Evolutionary conservation across 2,329 filamentous ascomycete genomes (phyloP), one percentile per base, ranked within the genome.

Genomic region (Aspergillus flavus): DNA sequence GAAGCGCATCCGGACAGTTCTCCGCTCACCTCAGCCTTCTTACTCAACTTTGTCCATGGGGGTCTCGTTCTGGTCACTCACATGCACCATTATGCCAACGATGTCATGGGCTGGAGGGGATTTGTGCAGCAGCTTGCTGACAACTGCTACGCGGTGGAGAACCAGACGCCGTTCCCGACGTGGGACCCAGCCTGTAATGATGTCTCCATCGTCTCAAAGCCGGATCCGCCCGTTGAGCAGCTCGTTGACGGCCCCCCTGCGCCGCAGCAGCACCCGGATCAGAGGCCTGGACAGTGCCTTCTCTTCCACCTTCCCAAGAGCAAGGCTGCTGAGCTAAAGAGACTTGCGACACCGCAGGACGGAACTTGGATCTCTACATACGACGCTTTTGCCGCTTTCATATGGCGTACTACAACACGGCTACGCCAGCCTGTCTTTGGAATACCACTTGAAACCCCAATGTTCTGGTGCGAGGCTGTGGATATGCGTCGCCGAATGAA

Each of bases 341-440:
- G 64, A 12, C 69, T 76, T 1, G 79, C 79, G 0, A 69, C 56
- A 0, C 76, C 79, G 0, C 56, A 68, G 0, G 76, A 78, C 21
- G 76, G 73, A 7, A 69, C 70, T 12, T 82, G 80, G 79, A 75
- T 83, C 39, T 83, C 81, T 4, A 83, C 79, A 2, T 83, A 82
- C 64, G 81, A 83, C 57, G 80, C 80, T n/a, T 76, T 79, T 61
- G 72, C 74, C 1, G 80, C 81, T 11, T 77, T 78, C 46, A 72
- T 83, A 10, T 82, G 80, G 79, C 77, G 80, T 1, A 67, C 69
- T 9, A 61, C 80, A 0, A 73, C 78, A 4, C 69, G 72, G 2
- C 68, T 77, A 12, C 73, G 79, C 16, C 72, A 73, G 0, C 68
- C 69, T 0, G 34, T 78, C 0, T 80, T 75, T 63, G 68, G 76